phyloP scores from a whole-genome alignment of 352 stramenopile species.

The Pythium apleroticum region DNA sequence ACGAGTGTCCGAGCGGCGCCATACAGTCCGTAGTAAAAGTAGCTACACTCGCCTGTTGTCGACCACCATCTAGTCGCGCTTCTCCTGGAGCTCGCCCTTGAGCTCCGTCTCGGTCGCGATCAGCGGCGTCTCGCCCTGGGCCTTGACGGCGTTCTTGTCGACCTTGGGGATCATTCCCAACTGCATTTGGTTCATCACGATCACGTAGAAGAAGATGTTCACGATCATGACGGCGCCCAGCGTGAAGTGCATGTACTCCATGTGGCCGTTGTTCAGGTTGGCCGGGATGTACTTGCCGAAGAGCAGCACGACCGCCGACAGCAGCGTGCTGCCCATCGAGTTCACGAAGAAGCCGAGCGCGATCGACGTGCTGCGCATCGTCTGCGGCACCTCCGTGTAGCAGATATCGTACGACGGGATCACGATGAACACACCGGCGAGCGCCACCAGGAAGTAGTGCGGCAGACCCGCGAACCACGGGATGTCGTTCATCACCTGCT shows the following conservation, averaged over 20 bases:
- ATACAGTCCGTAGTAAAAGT: too few relatives aligned
- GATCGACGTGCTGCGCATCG: constrained; percentile 36
- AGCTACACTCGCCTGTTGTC: too few relatives aligned
- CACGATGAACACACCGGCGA: constrained; percentile 24
- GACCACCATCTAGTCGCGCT: background rate
- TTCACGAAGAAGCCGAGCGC: constrained; percentile 40
- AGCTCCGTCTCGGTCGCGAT: background rate
- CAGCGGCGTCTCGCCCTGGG: constrained; percentile 2
- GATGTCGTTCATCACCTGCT: constrained; percentile 31
- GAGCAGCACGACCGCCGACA: constrained; percentile 49
- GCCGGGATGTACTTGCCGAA: constrained; percentile 46
- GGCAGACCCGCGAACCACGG: constrained; percentile 41
- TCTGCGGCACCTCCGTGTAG: constrained; percentile 43
- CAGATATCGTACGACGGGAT: constrained; percentile 39
- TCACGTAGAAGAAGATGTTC: constrained; percentile 39
- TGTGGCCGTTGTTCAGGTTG: constrained; percentile 27
- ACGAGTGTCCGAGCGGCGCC: too few relatives aligned
- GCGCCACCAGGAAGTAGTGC: constrained; percentile 42
- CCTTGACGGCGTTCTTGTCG: background rate
- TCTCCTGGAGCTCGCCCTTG: background rate
- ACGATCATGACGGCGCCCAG: constrained; percentile 36
- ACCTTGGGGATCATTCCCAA: constrained; percentile 9
- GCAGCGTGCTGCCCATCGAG: constrained; percentile 26
- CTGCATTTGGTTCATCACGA: constrained; percentile 33
- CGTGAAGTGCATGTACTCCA: constrained; percentile 38